These are phyloP conservation scores for Ganoderma lucidum DNA, from an alignment of 1,284 basidiomycete genomes.

Conservation along the genomic window DNA sequence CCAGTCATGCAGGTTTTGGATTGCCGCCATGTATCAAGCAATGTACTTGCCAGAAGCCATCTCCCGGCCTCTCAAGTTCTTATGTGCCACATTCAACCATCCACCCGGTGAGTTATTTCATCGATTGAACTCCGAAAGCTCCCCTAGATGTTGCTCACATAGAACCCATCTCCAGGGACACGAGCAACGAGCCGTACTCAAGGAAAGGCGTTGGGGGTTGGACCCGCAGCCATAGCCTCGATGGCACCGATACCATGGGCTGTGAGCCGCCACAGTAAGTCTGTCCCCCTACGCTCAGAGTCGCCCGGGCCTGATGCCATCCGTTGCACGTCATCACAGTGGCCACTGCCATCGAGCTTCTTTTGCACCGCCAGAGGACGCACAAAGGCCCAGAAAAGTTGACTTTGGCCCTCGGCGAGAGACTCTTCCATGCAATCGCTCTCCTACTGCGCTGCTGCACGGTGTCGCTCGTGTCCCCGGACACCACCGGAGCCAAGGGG, in stretches of 20 bases:
- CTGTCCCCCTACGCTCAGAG: not conserved
- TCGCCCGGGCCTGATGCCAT: not conserved
- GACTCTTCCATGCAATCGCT: not conserved
- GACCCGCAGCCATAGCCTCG: not conserved
- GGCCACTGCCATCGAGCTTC: not conserved
- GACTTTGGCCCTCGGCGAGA: not conserved
- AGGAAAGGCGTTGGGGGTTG: not conserved
- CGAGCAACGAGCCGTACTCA: not conserved
- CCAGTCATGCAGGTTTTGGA: conserved; percentile 4
- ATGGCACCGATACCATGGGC: not conserved
- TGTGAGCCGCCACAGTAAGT: conserved; percentile 1
- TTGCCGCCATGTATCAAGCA: conserved; percentile 4
- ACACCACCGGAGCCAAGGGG: not conserved
- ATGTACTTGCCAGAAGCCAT: conserved; percentile 7
- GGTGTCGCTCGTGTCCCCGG: not conserved
- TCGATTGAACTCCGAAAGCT: not conserved
- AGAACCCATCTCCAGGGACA: not conserved
- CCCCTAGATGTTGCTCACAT: not conserved
- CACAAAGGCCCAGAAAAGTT: not conserved
- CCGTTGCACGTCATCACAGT: not conserved
- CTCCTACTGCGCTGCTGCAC: not conserved
- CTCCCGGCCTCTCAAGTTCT: not conserved
- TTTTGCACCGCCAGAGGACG: not conserved
- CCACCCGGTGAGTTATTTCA: not conserved
- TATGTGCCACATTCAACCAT: not conserved